Conservation (phyloP, 805 yeast genomes). For the Spathaspora arborariae region DNA sequence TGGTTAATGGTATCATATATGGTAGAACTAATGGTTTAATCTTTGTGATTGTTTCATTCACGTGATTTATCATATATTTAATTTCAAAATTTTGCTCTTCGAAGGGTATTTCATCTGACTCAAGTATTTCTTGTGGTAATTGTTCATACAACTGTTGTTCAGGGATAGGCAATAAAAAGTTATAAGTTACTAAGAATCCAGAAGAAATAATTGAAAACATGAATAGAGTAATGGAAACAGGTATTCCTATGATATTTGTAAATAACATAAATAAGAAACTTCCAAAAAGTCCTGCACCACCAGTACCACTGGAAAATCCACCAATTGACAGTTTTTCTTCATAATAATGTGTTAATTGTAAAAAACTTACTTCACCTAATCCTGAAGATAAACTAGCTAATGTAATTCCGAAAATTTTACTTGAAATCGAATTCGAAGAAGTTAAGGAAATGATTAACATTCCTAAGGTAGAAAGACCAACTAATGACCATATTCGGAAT, state of each 20-base stretch:
- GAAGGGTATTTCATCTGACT: not conserved
- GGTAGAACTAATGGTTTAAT: constrained; percentile 51
- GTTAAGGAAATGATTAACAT: constrained; percentile 64
- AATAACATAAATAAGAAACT: constrained; percentile 65
- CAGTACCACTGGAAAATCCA: constrained; percentile 94
- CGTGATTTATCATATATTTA: constrained; percentile 11
- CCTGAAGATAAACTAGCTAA: constrained; percentile 86
- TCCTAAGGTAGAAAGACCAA: constrained; percentile 61
- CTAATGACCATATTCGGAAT: constrained; percentile 50
- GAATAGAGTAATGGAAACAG: constrained; percentile 52
- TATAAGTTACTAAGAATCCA: constrained; percentile 40
- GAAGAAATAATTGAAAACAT: constrained; percentile 54
- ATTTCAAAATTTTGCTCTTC: not conserved
- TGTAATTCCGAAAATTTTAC: constrained; percentile 62
- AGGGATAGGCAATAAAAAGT: constrained; percentile 20
- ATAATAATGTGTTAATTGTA: constrained; percentile 81
- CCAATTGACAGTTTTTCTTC: constrained; percentile 53
- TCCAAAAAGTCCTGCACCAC: constrained; percentile 91
- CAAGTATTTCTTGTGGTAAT: constrained; percentile 2
- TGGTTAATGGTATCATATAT: constrained; percentile 77
- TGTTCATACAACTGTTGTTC: constrained; percentile 2
- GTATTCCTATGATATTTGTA: constrained; percentile 63
- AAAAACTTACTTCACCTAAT: constrained; percentile 83
- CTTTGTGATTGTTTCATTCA: constrained; percentile 15
- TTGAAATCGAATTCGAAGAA: constrained; percentile 21